Evolutionary conservation across 805 yeast species (phyloP).

Genomic region (Schwanniomyces polymorphus): DNA sequence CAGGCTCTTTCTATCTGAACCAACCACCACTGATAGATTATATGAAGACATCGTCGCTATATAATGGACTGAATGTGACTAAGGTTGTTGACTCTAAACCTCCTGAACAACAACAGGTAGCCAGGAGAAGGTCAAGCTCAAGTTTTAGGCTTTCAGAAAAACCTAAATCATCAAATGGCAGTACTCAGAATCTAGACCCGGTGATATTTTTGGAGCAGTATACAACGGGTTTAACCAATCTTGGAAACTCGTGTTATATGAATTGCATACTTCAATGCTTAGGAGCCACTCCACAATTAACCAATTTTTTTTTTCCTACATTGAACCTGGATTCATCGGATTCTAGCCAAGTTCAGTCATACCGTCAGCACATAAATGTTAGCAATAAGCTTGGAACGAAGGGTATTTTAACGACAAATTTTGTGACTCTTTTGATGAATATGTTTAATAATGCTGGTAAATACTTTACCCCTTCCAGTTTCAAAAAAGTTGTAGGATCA

Average conservation of each 20-base stretch:
- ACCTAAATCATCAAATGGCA: not conserved
- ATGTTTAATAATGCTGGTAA: slow-evolving; percentile 50
- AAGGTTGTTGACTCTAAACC: not conserved
- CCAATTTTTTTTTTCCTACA: slow-evolving; percentile 54
- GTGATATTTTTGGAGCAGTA: slow-evolving; percentile 32
- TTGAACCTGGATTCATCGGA: slow-evolving; percentile 15
- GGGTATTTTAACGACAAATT: slow-evolving; percentile 72
- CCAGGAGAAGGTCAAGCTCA: not conserved
- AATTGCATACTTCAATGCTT: slow-evolving; percentile 88
- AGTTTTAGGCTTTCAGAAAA: not conserved
- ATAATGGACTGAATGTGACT: not conserved
- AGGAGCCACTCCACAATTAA: slow-evolving; percentile 66
- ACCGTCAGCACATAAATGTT: slow-evolving; percentile 66
- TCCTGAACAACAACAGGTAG: slow-evolving; percentile 6
- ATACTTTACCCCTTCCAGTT: slow-evolving; percentile 58
- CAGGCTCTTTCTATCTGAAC: slow-evolving; percentile 11
- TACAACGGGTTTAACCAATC: slow-evolving; percentile 71
- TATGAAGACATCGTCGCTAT: not conserved
- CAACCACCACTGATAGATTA: not conserved
- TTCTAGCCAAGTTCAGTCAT: slow-evolving; percentile 40
- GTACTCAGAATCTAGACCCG: not conserved
- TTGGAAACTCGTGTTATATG: slow-evolving; percentile 94
- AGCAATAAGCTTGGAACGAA: slow-evolving; percentile 76
- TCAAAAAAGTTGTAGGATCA: slow-evolving; percentile 68
- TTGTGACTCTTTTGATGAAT: slow-evolving; percentile 57